Evolutionary conservation across 129 eudicot species (phyloP).

Genomic region (Tagetes erecta): DNA sequence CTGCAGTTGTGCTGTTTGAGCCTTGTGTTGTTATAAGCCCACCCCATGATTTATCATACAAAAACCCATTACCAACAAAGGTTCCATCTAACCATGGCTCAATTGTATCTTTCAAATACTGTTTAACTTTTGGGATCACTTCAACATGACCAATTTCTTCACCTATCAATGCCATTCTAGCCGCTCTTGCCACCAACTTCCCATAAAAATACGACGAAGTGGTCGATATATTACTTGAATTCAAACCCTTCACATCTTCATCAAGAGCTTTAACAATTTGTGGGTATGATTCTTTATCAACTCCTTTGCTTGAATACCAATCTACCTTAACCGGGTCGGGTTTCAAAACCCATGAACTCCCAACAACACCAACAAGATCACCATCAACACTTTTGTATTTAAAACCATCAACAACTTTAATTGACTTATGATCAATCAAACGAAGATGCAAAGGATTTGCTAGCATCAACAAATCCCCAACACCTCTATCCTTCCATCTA

Average conservation of each 20-base stretch:
- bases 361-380: slow-evolving; percentile 89
- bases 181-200: slow-evolving; percentile 80
- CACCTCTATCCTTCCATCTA: slow-evolving; percentile 64
- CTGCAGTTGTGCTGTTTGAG: slow-evolving; percentile 53
- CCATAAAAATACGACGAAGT: slow-evolving; percentile 78
- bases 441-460: slow-evolving; percentile 39
- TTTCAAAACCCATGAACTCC: slow-evolving; percentile 75
- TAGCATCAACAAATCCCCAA: slow-evolving; percentile 75
- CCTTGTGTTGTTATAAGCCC: slow-evolving; percentile 77
- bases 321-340: slow-evolving; percentile 69
- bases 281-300: slow-evolving; percentile 38
- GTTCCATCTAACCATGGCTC: slow-evolving; percentile 88
- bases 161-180: slow-evolving; percentile 80
- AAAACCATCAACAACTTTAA: slow-evolving; percentile 54
- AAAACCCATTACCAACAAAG: slow-evolving; percentile 62
- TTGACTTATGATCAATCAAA: slow-evolving; percentile 39
- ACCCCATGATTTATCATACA: slow-evolving; percentile 80
- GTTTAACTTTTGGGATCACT: slow-evolving; percentile 58
- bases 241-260: slow-evolving; percentile 58
- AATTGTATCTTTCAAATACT: slow-evolving; percentile 66
- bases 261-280: slow-evolving; percentile 56
- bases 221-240: slow-evolving; percentile 50
- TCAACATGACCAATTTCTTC: slow-evolving; percentile 58
- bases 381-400: slow-evolving; percentile 82
- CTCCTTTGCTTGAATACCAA: slow-evolving; percentile 77